Evolutionary conservation across 495 filamentous ascomycete species (phyloP).

Genomic region (Aspergillus incahuasiensis): DNA sequence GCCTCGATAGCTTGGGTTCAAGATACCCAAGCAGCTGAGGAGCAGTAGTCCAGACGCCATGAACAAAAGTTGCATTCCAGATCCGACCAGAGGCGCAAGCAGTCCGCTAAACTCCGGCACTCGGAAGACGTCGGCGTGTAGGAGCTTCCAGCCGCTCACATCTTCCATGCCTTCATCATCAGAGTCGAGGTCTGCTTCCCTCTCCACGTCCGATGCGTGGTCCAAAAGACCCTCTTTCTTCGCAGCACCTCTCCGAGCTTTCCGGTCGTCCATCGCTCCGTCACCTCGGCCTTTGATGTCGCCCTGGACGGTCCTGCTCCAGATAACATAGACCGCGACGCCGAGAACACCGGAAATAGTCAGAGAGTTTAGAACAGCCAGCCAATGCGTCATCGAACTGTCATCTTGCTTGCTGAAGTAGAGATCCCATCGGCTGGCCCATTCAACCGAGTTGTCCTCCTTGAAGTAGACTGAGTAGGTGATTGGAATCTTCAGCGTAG

Average conservation of each 20-base stretch:
- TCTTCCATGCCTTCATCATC: constrained; percentile 83
- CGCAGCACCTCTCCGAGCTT: constrained; percentile 49
- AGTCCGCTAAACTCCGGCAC: constrained; percentile 68
- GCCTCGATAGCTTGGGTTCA: constrained; percentile 90
- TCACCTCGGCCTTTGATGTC: constrained; percentile 74
- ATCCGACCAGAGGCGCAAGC: constrained; percentile 81
- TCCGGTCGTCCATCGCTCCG: constrained; percentile 62
- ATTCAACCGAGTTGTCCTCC: constrained; percentile 78
- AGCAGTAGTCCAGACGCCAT: constrained; percentile 75
- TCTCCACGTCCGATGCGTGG: constrained; percentile 55
- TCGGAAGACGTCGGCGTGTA: constrained; percentile 95
- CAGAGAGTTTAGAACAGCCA: constrained; percentile 87
- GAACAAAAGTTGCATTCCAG: constrained; percentile 84
- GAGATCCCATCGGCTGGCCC: constrained; percentile 84
- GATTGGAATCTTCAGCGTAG: constrained; percentile 75
- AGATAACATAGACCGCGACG: constrained; percentile 79
- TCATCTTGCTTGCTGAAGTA: constrained; percentile 93
- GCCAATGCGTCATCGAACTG: constrained; percentile 81
- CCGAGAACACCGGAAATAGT: constrained; percentile 80
- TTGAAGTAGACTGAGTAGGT: constrained; percentile 92
- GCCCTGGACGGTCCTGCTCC: constrained; percentile 73
- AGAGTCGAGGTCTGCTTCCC: constrained; percentile 57
- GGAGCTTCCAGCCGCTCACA: constrained; percentile 85
- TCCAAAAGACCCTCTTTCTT: constrained; percentile 58
- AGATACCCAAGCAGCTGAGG: constrained; percentile 74